These are phyloP conservation scores for Peniophora sp. DNA, from an alignment of 1,284 basidiomycete species.

Conservation along the genomic window DNA sequence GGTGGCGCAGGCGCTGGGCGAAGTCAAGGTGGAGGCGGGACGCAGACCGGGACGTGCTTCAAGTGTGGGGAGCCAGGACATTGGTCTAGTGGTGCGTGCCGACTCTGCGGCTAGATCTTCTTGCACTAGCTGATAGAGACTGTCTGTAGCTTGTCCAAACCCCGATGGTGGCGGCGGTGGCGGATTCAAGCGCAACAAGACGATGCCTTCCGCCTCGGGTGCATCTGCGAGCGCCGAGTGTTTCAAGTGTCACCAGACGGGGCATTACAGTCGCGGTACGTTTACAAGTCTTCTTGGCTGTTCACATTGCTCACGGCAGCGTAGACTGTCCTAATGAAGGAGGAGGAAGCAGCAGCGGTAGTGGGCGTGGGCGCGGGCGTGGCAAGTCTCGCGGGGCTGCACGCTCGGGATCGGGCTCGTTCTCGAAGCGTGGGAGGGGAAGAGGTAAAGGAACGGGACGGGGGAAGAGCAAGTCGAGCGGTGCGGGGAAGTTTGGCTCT, in stretches of 20 bases:
- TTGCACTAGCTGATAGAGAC: not conserved
- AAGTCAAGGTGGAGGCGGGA: constrained; percentile 2
- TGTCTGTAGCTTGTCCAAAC: not conserved
- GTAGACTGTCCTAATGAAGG: constrained; percentile 19
- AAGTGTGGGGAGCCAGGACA: constrained; percentile 27
- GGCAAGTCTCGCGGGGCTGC: not conserved
- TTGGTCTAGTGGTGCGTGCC: constrained; percentile 16
- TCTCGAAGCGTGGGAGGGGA: constrained; percentile 17
- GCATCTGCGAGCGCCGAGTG: not conserved
- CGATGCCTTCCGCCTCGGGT: constrained; percentile 12
- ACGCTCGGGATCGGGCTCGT: constrained; percentile 14
- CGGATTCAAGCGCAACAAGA: constrained; percentile 5
- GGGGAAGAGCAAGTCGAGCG: not conserved
- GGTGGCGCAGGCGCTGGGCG: not conserved
- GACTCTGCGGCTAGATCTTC: no score
- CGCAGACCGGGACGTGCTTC: constrained; percentile 20
- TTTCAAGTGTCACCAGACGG: not conserved
- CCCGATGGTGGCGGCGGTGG: not conserved
- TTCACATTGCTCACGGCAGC: not conserved
- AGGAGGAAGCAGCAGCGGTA: constrained; percentile 14
- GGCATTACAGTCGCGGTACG: not conserved
- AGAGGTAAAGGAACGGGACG: not conserved
- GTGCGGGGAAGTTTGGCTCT: not conserved
- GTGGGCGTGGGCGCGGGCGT: not conserved
- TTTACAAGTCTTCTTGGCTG: not conserved